A percentile compares a stretch with the other conserved stretches of the same genome.
phyloP scores from a whole-genome alignment of 805 yeast species.

The Yamadazyma nakazawae region DNA sequence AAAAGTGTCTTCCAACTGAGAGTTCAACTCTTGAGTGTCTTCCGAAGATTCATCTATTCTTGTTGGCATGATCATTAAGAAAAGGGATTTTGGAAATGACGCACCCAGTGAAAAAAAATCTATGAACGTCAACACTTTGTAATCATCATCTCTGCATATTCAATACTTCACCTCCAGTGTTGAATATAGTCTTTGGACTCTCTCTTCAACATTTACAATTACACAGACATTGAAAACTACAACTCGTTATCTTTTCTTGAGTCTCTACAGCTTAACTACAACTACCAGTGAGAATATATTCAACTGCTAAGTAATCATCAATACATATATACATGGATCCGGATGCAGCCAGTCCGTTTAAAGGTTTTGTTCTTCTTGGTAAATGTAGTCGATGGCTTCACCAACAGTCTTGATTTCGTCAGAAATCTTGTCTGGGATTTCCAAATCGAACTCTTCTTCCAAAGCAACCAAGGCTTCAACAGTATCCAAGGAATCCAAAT shows the following conservation, averaged over 20 bases:
- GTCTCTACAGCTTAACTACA: background rate
- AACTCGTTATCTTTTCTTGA: background rate
- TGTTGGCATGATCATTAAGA: background rate
- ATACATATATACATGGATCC: conserved; percentile 7
- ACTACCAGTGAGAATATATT: background rate
- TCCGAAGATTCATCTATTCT: background rate
- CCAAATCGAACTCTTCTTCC: conserved; percentile 84
- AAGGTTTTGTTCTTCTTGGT: conserved; percentile 50
- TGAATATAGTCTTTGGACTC: too few species aligned
- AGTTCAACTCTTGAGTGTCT: conserved; percentile 8
- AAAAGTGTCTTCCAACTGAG: conserved; percentile 7
- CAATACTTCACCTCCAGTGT: too few species aligned
- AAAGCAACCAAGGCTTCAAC: conserved; percentile 95
- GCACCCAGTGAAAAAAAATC: background rate
- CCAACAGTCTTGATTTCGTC: conserved; percentile 92
- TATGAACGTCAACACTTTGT: too few species aligned
- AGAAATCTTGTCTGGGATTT: conserved; percentile 85
- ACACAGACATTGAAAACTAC: too few species aligned
- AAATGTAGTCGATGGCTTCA: conserved; percentile 86
- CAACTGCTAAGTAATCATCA: conserved; percentile 5
- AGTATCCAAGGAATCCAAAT: conserved; percentile 90
- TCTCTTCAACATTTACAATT: background rate
- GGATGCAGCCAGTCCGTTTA: background rate
- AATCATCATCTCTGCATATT: too few species aligned
- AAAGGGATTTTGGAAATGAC: background rate